Conservation (phyloP, 2,329 filamentous ascomycete genomes). For the Curvularia eragrostidis region DNA sequence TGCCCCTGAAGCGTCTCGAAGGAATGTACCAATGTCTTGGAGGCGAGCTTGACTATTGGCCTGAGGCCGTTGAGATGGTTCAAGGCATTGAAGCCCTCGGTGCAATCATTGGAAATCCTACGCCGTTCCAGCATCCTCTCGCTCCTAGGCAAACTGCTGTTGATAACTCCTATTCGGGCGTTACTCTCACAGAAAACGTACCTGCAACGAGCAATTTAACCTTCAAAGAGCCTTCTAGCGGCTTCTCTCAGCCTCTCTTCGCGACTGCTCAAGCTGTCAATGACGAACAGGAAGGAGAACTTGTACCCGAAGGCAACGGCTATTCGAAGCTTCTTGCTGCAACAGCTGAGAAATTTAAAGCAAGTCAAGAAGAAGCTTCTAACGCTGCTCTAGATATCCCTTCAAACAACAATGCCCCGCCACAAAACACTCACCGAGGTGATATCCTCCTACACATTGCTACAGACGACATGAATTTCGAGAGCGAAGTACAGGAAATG, state of each 20-base stretch:
- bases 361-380: not conserved
- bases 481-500: slow-evolving; percentile 5
- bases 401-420: not conserved
- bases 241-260: not conserved
- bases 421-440: not conserved
- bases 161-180: not conserved
- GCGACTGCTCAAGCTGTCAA: not conserved
- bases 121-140: slow-evolving; percentile 8
- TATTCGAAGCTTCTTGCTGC: not conserved
- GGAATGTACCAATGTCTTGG: not conserved
- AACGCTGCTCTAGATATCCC: not conserved
- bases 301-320: not conserved
- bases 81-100: slow-evolving; percentile 7
- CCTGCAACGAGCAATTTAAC: not conserved
- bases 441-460: slow-evolving; percentile 3
- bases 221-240: not conserved
- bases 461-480: slow-evolving; percentile 5
- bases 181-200: not conserved
- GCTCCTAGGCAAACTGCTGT: not conserved
- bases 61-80: slow-evolving; percentile 1
- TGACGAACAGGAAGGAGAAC: not conserved
- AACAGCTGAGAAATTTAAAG: not conserved
- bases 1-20: slow-evolving; percentile 8
- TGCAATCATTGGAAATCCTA: slow-evolving; percentile 7
- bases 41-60: not conserved